Conservation (phyloP, 768 basidiomycete genomes). For the Kwoniella dejecticola region DNA sequence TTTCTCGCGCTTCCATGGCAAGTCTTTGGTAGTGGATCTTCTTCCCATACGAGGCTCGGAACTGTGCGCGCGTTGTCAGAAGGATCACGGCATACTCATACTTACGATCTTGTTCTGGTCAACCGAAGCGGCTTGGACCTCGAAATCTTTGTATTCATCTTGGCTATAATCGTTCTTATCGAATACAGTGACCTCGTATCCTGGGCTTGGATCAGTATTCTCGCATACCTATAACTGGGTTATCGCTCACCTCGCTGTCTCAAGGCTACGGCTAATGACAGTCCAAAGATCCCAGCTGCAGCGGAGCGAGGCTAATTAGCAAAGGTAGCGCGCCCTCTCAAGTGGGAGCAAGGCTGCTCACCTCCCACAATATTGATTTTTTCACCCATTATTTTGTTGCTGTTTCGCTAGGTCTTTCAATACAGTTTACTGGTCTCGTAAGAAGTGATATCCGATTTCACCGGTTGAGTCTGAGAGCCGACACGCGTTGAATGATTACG, state of each 20-base stretch:
- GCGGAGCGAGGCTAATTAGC: not conserved
- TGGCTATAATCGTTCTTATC: not conserved
- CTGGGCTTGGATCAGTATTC: no score
- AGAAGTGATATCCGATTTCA: not conserved
- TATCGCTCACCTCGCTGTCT: not conserved
- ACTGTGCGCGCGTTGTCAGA: not conserved
- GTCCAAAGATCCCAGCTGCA: conserved; percentile 1
- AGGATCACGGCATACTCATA: not conserved
- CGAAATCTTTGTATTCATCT: not conserved
- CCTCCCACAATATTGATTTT: not conserved
- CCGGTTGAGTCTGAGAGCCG: no score
- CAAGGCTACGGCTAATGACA: not conserved
- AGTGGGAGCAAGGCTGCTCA: no score
- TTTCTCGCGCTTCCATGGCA: not conserved
- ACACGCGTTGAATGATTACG: no score
- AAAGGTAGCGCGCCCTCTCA: no score
- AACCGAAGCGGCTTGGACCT: not conserved
- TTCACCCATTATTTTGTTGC: not conserved
- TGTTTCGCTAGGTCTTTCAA: no score
- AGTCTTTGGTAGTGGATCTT: not conserved
- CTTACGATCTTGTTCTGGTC: conserved; percentile 3
- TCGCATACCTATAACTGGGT: no score
- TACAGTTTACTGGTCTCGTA: no score
- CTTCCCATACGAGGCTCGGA: conserved; percentile 1
- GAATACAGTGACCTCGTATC: not conserved